Conservation (phyloP, 2,329 filamentous ascomycete species). For the Pestalotiopsis sp. region DNA sequence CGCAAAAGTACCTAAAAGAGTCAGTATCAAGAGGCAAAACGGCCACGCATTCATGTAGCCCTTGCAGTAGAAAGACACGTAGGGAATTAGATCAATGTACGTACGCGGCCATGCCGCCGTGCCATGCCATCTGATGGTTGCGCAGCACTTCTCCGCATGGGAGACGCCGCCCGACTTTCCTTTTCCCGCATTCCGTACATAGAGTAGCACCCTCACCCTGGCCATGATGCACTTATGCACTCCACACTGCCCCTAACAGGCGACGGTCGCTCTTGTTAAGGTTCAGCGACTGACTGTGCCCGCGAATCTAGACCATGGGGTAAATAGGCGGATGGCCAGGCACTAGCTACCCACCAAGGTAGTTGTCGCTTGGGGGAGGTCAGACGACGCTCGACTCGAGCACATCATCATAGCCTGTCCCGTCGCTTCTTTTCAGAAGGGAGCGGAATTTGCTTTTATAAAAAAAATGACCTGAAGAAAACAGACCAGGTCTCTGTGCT, state of each 20-base stretch:
- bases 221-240: background rate
- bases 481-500: background rate
- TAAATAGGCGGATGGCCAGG: background rate
- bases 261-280: background rate
- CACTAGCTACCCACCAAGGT: background rate
- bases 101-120: too few relatives aligned
- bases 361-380: background rate
- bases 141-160: background rate
- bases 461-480: background rate
- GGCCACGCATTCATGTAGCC: background rate
- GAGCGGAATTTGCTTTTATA: background rate
- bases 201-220: background rate
- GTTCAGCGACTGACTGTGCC: background rate
- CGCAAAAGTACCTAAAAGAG: background rate
- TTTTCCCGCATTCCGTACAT: background rate
- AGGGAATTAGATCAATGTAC: too few relatives aligned
- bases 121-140: too few relatives aligned
- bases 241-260: background rate
- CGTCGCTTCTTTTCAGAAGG: background rate
- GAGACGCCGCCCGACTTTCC: background rate
- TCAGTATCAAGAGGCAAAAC: background rate
- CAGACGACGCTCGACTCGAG: background rate
- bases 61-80: background rate
- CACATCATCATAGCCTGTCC: background rate
- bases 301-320: background rate